Base-by-base conservation (phyloP, 805 yeast genomes). In the Sugiyamaella qingdaonensis region DNA sequence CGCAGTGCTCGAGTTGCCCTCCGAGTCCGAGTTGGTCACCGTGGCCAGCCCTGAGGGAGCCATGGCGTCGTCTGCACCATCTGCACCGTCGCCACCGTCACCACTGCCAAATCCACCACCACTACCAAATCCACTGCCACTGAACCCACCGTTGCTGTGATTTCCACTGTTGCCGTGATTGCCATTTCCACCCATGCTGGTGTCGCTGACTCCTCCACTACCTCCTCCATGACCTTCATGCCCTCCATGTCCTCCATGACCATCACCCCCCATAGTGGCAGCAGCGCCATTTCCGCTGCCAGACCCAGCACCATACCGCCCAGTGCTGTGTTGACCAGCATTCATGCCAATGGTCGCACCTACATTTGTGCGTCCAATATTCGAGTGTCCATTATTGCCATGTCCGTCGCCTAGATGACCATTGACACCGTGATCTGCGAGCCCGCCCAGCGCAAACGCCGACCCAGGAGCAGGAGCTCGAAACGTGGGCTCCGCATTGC, bases 401-500 rank as follows among this genome's bases (percentile, higher is more conserved):
- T 24, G 29, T 24, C 29, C 29, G 7, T 24, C 29, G 3, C 29
- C 29, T 4, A 4, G 29, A 4, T 5, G 24, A 5, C 43, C 43
- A 39, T 13, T 39, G 21, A 5, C 43, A n/a, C 8, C 24, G 19
- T 39, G 43, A 39, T 39, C 43, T 5, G 43, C 43, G 21, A 39
- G 24, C 21, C 43, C 43, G 4, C 24, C 43, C 4, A 45, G 34
- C 37, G 37, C 32, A 24, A 45, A 18, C 14, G 48, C 48, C 10
- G 48, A n/a, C 8, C 37, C 16, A 14, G 48, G 13, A 3, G 48
- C 29, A 13, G 48, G 24, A 7, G 48, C 34, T 27, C 34, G 36
- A 19, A 45, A 45, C 35, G 48, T 45, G 36, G 52, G 52, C 35
- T 31, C 52, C 14, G 52, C 47, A 41, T 42, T 49, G 41, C 52